Evolutionary conservation across 1,284 basidiomycete genomes (phyloP), one percentile per base, ranked within the genome.

Genomic region (Ganoderma sinense): DNA sequence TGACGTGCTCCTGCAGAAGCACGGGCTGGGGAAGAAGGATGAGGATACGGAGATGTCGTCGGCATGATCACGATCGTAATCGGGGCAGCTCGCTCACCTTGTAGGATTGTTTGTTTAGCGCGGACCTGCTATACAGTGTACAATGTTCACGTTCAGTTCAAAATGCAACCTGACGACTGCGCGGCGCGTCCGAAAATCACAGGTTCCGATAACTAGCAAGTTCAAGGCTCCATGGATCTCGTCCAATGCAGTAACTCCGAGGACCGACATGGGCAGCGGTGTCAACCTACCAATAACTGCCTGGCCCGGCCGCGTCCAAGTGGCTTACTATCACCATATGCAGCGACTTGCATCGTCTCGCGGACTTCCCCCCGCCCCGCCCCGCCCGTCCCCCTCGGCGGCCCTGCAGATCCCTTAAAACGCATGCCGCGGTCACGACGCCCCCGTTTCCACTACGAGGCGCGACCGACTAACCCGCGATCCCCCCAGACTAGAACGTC

Each of bases 21-120:
- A 98, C 75, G 95, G 94, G 26, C 84, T 99, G 56, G 94, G 90
- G 71, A 97, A 96, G 85, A 93, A 94, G 82, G 92, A 94, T 61
- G 93, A 93, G 71, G 93, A 94, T 75, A 78, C 87, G 23, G 91
- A 91, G 79, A 93, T 91, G 90, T 89, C 87, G 78, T 74, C 84
- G 63, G 74, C 77, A 69, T 82, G 80, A 81, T 77, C 82, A 73
- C 60, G 66, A 67, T 58, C 62, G 56, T 43, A 55, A 33, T 26
- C 33, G 33, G 48, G 33, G 7, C 20, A 59, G 33, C 56, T 39
- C 40, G n/a, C 56, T 39, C 59, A 56, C 66, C 18, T 36, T 71
- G 68, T 73, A 71, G 67, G 66, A 68, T 65, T 56, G 67, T 58
- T 59, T 58, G 31, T 62, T 41, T 62, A 36, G 45, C 20, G 65